Conservation (phyloP, 257 asterid species). For the Solanum medicagineum region DNA sequence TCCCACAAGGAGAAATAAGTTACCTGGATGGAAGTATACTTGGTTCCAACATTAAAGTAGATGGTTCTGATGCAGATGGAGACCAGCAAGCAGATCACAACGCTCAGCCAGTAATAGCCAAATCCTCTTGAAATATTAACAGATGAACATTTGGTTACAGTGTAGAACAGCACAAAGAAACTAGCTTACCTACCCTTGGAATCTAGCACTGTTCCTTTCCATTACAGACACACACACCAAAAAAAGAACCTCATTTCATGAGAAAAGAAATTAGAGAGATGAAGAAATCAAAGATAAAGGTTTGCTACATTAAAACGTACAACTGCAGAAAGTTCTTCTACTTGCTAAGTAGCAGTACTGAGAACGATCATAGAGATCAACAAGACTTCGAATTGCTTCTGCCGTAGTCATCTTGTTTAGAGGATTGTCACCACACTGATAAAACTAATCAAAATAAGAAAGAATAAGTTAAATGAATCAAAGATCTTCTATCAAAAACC, state of each 20-base stretch:
- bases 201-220: conserved; percentile 91
- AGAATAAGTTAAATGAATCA: neutral
- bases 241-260: neutral
- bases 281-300: neutral
- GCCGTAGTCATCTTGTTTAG: conserved; percentile 71
- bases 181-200: conserved; percentile 97
- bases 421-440: conserved; percentile 64
- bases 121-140: conserved; percentile 95
- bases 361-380: conserved; percentile 49
- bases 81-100: conserved; percentile 72
- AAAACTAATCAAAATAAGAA: conserved; percentile 31
- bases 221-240: neutral
- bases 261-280: neutral
- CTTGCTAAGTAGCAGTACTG: conserved; percentile 46
- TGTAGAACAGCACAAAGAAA: conserved; percentile 75
- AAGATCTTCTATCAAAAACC: neutral
- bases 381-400: conserved; percentile 60
- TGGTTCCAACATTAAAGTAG: conserved; percentile 71
- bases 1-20: neutral
- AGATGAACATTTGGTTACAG: conserved; percentile 74
- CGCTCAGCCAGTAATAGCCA: conserved; percentile 96
- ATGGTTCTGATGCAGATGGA: conserved; percentile 86
- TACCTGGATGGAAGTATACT: conserved; percentile 84
- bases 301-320: conserved; percentile 29
- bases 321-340: conserved; percentile 76